Conservation (phyloP, 176 grass and related monocot genomes). For the Miscanthus lutarioriparius region DNA sequence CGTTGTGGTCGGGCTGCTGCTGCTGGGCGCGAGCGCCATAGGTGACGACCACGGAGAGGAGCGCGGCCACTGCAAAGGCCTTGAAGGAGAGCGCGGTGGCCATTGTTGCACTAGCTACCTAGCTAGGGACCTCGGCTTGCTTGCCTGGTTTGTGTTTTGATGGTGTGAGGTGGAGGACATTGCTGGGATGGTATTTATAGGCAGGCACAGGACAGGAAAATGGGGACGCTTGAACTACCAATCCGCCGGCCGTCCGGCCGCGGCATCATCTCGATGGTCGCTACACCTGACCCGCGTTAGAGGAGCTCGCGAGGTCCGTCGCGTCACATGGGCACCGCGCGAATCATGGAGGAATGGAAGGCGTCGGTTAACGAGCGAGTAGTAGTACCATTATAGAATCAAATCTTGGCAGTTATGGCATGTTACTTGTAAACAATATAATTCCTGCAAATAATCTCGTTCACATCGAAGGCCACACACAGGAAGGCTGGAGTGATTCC, state of each 20-base stretch:
- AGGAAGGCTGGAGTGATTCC: background rate
- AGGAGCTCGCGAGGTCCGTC: background rate
- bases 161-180: slow-evolving; percentile 29
- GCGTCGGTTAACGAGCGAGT: slow-evolving; percentile 2
- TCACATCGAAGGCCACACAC: background rate
- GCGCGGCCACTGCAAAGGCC: slow-evolving; percentile 8
- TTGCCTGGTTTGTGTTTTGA: slow-evolving; percentile 26
- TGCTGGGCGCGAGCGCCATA: background rate
- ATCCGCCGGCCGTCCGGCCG: background rate
- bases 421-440: background rate
- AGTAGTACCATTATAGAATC: background rate
- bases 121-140: background rate
- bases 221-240: slow-evolving; percentile 5
- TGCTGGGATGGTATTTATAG: slow-evolving; percentile 46
- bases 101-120: background rate
- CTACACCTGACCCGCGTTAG: slow-evolving; percentile 9
- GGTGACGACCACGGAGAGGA: slow-evolving; percentile 4
- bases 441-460: background rate
- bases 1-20: background rate
- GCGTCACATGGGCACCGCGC: slow-evolving; percentile 42
- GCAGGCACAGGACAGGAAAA: background rate
- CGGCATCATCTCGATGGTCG: background rate
- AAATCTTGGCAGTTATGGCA: slow-evolving; percentile 3
- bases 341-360: slow-evolving; percentile 30
- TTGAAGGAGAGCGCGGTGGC: slow-evolving; percentile 12